A percentile compares a stretch with the other conserved stretches of the same genome.
These are phyloP conservation scores for Bacterosira constricta DNA, from an alignment of 108 stramenopile genomes.

Conservation along the genomic window DNA sequence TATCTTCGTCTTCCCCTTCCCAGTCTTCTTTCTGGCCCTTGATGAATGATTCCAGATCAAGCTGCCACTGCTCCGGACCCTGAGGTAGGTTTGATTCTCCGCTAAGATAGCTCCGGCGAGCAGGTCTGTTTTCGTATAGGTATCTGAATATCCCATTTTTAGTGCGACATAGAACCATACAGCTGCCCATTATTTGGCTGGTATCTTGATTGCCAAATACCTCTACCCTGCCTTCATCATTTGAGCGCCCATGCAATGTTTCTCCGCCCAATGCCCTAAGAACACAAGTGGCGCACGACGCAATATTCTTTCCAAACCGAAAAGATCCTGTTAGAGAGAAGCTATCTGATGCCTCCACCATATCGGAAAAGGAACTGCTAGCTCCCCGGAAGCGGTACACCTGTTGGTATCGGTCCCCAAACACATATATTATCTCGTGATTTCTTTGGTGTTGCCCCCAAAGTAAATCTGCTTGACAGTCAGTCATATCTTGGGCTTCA, in stretches of 20 bases:
- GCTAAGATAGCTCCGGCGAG: background rate
- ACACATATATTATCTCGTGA: conserved; percentile 24
- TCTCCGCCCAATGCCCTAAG: conserved; percentile 5
- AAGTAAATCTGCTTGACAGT: conserved; percentile 45
- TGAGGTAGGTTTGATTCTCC: background rate
- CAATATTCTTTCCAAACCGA: conserved; percentile 22
- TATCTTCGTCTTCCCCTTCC: too few species aligned
- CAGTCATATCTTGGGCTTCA: conserved; percentile 48
- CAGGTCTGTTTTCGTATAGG: background rate
- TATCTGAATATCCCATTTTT: conserved; percentile 12
- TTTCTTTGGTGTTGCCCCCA: conserved; percentile 14
- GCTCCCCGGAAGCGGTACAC: conserved; percentile 45
- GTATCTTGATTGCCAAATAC: background rate
- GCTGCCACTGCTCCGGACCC: background rate
- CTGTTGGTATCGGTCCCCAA: conserved; percentile 39
- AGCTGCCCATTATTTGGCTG: background rate
- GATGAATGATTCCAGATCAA: conserved; percentile 3
- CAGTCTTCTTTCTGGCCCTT: background rate
- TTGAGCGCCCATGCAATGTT: conserved; percentile 7
- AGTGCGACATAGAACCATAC: conserved; percentile 15
- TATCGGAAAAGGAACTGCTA: conserved; percentile 8
- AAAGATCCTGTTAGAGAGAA: conserved; percentile 21
- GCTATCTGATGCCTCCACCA: background rate
- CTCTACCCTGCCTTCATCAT: conserved; percentile 8
- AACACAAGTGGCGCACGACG: conserved; percentile 4